Conservation (phyloP, 345 rosid species). For the Euphorbia tirucalli region DNA sequence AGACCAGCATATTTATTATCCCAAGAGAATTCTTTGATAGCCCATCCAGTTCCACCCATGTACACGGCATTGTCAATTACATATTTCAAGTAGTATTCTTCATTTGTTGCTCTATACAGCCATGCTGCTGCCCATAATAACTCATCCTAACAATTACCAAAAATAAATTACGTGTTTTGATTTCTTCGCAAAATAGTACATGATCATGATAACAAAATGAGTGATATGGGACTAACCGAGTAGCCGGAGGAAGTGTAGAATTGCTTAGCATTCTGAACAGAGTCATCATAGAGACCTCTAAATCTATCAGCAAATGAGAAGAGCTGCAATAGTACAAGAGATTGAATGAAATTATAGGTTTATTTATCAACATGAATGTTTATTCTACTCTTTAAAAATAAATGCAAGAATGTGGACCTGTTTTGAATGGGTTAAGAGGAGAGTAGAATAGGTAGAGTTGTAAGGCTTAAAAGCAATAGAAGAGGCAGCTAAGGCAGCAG, state of each 20-base stretch:
- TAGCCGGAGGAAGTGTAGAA: conserved; percentile 33
- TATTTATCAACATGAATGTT: no score
- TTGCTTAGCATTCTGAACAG: conserved; percentile 24
- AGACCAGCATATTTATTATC: conserved; percentile 88
- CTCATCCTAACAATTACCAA: no score
- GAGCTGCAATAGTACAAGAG: conserved; percentile 18
- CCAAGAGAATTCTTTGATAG: conserved; percentile 89
- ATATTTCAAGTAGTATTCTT: conserved; percentile 65
- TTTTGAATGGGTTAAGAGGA: conserved; percentile 62
- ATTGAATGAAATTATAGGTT: no score
- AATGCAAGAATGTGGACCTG: no score
- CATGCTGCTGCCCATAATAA: conserved; percentile 81
- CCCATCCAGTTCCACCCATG: conserved; percentile 95
- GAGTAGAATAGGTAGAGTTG: conserved; percentile 68
- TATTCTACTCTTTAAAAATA: no score
- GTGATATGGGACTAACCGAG: conserved; percentile 32
- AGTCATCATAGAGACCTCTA: conserved; percentile 30
- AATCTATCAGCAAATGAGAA: conserved; percentile 30
- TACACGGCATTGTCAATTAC: conserved; percentile 59
- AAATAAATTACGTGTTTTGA: no score
- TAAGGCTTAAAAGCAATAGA: conserved; percentile 74
- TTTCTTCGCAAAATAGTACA: no score
- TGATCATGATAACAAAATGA: no score
- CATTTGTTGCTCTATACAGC: conserved; percentile 65
- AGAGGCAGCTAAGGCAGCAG: conserved; percentile 81